These are phyloP conservation scores for Beauveria pseudobassiana DNA, from an alignment of 2,329 filamentous ascomycete genomes.

Conservation along the genomic window DNA sequence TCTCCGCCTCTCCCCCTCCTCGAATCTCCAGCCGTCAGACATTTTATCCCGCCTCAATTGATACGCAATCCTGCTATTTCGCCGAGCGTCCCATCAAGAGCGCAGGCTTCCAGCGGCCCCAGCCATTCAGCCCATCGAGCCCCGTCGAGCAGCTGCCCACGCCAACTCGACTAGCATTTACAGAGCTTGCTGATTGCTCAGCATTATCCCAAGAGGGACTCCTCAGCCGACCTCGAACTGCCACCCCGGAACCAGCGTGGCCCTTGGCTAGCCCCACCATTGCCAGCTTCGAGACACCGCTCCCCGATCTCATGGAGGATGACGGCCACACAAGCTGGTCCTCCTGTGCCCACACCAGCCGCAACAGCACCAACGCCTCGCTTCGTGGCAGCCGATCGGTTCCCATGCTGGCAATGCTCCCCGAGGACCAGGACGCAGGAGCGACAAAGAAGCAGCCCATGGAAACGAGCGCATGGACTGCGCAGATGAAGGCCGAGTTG, in stretches of 20 bases:
- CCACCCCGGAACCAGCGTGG: constrained; percentile 34
- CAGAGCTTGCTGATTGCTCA: constrained; percentile 8
- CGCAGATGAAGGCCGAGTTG: background rate
- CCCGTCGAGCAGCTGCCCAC: constrained; percentile 15
- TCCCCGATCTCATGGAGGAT: constrained; percentile 57
- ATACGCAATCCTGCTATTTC: constrained; percentile 26
- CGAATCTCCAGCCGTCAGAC: constrained; percentile 49
- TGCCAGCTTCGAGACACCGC: constrained; percentile 31
- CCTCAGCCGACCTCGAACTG: constrained; percentile 35
- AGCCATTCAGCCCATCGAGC: constrained; percentile 30
- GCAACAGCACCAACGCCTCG: constrained; percentile 42
- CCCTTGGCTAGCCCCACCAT: constrained; percentile 23
- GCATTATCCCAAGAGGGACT: constrained; percentile 21
- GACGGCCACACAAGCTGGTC: constrained; percentile 41
- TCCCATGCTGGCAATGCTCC: constrained; percentile 42
- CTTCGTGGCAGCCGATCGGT: constrained; percentile 49
- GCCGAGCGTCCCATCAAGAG: constrained; percentile 39
- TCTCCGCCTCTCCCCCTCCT: constrained; percentile 40
- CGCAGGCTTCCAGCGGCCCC: constrained; percentile 37
- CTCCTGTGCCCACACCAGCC: constrained; percentile 35
- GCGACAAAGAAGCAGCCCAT: constrained; percentile 8
- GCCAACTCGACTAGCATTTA: constrained; percentile 11
- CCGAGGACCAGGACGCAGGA: constrained; percentile 23
- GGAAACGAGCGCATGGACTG: background rate
- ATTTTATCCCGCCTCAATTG: constrained; percentile 34